Conservation (phyloP, 768 basidiomycete genomes). For the Leccinellum luteum region DNA sequence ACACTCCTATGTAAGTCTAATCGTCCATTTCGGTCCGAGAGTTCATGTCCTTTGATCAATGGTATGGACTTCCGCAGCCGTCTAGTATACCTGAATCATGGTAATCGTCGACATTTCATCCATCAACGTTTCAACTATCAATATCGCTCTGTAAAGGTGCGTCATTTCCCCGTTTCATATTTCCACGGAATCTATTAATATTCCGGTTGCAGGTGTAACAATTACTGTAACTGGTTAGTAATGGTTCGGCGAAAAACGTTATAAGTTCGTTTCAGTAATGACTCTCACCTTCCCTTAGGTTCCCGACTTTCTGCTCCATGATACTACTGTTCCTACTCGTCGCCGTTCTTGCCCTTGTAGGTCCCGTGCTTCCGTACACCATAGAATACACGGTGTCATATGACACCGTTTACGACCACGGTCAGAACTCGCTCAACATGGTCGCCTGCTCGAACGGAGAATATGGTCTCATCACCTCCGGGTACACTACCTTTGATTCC, state of each 20-base stretch:
- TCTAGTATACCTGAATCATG: background rate
- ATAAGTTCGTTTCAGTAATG: background rate
- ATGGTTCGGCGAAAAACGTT: background rate
- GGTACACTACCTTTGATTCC: conserved; percentile 47
- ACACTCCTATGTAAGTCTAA: background rate
- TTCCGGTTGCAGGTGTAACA: background rate
- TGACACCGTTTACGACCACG: conserved; percentile 51
- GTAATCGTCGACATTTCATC: background rate
- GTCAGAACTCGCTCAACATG: conserved; percentile 35
- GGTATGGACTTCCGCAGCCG: background rate
- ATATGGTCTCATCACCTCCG: conserved; percentile 46
- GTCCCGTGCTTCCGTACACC: conserved; percentile 2
- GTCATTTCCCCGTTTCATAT: background rate
- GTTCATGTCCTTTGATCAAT: background rate
- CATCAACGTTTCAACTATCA: background rate
- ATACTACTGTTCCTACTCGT: background rate
- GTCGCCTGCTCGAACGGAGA: conserved; percentile 53
- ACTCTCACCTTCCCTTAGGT: background rate
- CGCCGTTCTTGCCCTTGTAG: conserved; percentile 7
- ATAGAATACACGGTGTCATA: conserved; percentile 32
- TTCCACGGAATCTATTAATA: background rate
- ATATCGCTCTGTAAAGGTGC: background rate
- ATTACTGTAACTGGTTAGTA: background rate
- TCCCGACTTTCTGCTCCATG: conserved; percentile 7
- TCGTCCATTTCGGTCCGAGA: background rate